Conservation (phyloP, 2,329 filamentous ascomycete genomes). For the Periconia digitata region DNA sequence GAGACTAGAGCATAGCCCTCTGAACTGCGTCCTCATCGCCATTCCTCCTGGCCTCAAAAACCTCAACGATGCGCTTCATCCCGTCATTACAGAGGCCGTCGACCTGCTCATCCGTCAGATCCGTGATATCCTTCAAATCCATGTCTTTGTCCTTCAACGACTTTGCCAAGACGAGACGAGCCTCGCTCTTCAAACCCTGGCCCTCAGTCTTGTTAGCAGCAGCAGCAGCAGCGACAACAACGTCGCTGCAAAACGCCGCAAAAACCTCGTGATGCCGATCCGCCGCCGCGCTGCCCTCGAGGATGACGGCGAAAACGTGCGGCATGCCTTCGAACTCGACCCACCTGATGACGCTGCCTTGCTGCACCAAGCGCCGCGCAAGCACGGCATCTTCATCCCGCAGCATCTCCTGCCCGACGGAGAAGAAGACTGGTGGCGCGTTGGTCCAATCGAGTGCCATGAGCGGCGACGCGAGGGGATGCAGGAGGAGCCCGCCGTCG, state of each 20-base stretch:
- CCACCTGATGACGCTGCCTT: constrained; percentile 64
- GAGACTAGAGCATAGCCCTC: too few species aligned
- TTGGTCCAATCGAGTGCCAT: constrained; percentile 61
- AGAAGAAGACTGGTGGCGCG: constrained; percentile 67
- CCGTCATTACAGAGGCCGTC: constrained; percentile 30
- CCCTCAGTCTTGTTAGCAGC: constrained; percentile 7
- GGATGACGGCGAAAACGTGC: constrained; percentile 61
- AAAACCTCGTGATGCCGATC: constrained; percentile 41
- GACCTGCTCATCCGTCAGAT: constrained; percentile 36
- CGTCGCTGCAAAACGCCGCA: constrained; percentile 33
- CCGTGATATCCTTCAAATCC: constrained; percentile 29
- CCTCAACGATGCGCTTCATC: constrained; percentile 23
- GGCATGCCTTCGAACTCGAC: constrained; percentile 82
- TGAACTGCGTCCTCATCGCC: constrained; percentile 18
- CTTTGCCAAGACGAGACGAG: constrained; percentile 33
- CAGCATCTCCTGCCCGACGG: constrained; percentile 71
- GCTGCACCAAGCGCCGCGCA: constrained; percentile 56
- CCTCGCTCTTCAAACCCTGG: constrained; percentile 22
- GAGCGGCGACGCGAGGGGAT: constrained; percentile 70
- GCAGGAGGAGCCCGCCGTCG: constrained; percentile 49
- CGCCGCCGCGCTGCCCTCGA: constrained; percentile 27
- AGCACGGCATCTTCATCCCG: constrained; percentile 67
- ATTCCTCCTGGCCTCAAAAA: too few species aligned
- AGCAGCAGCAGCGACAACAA: constrained; percentile 17
- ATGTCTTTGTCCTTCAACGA: constrained; percentile 25